These are phyloP conservation scores for Diaporthe aspalathi DNA, from an alignment of 2,329 filamentous ascomycete species.

Conservation along the genomic window DNA sequence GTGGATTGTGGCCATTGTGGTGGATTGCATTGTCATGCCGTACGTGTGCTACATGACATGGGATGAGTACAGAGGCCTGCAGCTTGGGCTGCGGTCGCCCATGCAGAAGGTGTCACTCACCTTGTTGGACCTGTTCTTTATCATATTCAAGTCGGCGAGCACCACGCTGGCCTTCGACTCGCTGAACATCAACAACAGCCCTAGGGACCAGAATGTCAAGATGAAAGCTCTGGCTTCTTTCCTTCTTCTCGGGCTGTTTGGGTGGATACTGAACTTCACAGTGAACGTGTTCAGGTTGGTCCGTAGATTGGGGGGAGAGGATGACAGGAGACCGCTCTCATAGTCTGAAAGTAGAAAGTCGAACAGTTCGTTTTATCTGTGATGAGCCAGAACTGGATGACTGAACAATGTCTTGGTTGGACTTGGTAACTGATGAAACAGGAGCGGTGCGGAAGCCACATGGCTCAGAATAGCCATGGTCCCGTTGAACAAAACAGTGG, in stretches of 20 bases:
- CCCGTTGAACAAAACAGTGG: too few relatives aligned
- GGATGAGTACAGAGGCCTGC: slow-evolving; percentile 96
- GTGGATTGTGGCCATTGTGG: slow-evolving; percentile 86
- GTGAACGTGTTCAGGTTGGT: slow-evolving; percentile 83
- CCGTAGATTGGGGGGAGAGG: slow-evolving; percentile 67
- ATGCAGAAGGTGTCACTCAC: slow-evolving; percentile 90
- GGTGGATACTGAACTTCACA: slow-evolving; percentile 92
- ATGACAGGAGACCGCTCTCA: slow-evolving; percentile 38
- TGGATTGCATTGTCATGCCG: slow-evolving; percentile 88
- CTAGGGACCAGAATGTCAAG: slow-evolving; percentile 35
- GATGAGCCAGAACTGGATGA: neutral
- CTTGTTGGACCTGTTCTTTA: slow-evolving; percentile 93
- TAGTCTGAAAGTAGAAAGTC: slow-evolving; percentile 42
- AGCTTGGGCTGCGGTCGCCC: slow-evolving; percentile 85
- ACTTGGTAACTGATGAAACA: neutral
- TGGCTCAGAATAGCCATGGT: neutral
- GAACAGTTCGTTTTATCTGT: neutral
- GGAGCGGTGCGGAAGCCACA: neutral
- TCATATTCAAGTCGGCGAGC: slow-evolving; percentile 96
- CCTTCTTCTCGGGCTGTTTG: slow-evolving; percentile 81
- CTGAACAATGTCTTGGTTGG: neutral
- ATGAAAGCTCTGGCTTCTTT: slow-evolving; percentile 77
- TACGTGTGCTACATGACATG: slow-evolving; percentile 95
- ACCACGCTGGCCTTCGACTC: slow-evolving; percentile 89
- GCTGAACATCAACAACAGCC: slow-evolving; percentile 68